Evolutionary conservation across 257 asterid species (phyloP).

Genomic region (Capsicum rhomboideum): DNA sequence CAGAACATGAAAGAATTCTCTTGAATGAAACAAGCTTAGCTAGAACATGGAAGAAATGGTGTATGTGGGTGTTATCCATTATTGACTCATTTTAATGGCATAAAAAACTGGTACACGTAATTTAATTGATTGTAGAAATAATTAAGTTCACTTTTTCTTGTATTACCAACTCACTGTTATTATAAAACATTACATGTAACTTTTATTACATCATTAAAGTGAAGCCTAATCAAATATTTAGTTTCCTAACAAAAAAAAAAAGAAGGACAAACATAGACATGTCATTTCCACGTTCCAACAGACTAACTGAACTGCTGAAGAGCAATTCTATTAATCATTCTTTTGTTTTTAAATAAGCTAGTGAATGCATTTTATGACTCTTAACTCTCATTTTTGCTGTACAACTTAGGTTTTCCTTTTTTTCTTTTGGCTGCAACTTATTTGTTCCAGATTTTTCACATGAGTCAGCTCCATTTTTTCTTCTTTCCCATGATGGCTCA

Average conservation of each 20-base stretch:
- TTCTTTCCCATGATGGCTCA: conserved; percentile 42
- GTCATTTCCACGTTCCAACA: not conserved
- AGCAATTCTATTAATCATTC: not conserved
- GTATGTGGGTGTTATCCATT: not conserved
- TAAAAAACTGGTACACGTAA: too few relatives aligned
- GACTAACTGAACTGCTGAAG: not conserved
- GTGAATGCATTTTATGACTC: not conserved
- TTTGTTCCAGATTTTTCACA: not conserved
- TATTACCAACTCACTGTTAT: not conserved
- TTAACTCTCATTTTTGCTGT: not conserved
- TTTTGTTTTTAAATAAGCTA: not conserved
- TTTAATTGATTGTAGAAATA: not conserved
- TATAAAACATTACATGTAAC: too few relatives aligned
- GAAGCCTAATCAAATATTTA: not conserved
- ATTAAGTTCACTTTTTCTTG: not conserved
- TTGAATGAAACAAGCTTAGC: not conserved
- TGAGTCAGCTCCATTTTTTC: conserved; percentile 26
- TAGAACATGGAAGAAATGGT: not conserved
- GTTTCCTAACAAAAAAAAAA: not conserved
- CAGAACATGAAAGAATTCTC: not conserved
- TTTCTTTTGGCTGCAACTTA: not conserved
- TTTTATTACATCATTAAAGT: too few relatives aligned
- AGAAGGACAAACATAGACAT: not conserved
- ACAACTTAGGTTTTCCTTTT: not conserved
- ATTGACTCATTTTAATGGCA: not conserved